Evolutionary conservation across 306 rosid genomes (phyloP).

Genomic region (Malus sylvestris): DNA sequence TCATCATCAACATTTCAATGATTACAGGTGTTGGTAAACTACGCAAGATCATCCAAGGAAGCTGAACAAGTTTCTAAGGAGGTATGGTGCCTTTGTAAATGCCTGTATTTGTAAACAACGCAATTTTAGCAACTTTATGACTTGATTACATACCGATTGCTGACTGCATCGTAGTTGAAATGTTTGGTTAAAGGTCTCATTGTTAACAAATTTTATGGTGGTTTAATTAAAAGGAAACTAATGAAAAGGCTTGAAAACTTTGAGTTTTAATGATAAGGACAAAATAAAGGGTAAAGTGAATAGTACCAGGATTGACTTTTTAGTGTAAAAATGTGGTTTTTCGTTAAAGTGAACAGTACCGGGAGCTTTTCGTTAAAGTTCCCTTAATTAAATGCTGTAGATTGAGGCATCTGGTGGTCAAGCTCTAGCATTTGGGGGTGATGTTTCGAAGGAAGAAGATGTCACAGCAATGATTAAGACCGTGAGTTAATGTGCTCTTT

Average conservation of each 20-base stretch:
- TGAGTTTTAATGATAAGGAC: too few relatives aligned
- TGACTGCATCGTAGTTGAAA: not conserved
- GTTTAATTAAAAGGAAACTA: not conserved
- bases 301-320: too few relatives aligned
- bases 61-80: conserved; percentile 88
- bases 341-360: too few relatives aligned
- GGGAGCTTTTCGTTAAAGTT: too few relatives aligned
- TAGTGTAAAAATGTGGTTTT: too few relatives aligned
- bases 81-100: conserved; percentile 28
- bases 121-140: not conserved
- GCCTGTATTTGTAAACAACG: too few relatives aligned
- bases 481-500: conserved; percentile 32
- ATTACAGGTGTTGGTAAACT: conserved; percentile 76
- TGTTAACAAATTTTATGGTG: not conserved
- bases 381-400: conserved; percentile 23
- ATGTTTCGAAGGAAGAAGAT: conserved; percentile 78
- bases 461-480: conserved; percentile 84
- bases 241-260: too few relatives aligned
- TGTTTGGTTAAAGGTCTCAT: not conserved
- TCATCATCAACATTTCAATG: not conserved
- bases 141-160: not conserved
- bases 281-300: too few relatives aligned
- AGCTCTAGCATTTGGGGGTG: conserved; percentile 79
- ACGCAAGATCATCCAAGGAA: conserved; percentile 85
- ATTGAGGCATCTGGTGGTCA: conserved; percentile 84